Percentiles rank a stretch among this genome's conserved stretches.
phyloP scores from a whole-genome alignment of 108 stramenopile species.

The Pseudonitzschia multistriata region DNA sequence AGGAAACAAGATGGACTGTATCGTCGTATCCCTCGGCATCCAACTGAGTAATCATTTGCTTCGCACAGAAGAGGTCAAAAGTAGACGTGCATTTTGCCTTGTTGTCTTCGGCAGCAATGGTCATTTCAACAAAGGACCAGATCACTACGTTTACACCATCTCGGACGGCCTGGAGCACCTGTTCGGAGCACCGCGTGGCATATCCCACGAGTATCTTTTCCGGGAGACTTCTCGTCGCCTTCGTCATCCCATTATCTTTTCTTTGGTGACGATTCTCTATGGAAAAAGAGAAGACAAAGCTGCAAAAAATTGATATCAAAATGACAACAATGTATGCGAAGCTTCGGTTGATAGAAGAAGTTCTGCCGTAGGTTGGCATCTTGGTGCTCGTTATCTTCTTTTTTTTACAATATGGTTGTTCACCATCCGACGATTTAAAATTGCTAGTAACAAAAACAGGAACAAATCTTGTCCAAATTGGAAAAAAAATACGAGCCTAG shows the following conservation, averaged over 20 bases:
- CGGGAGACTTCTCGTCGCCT: conserved; percentile 17
- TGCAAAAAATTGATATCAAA: too few species aligned
- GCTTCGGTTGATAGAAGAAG: too few species aligned
- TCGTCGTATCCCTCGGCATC: conserved; percentile 31
- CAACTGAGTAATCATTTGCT: conserved; percentile 29
- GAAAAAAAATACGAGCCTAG: too few species aligned
- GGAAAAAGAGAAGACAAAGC: neutral
- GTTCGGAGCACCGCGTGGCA: conserved; percentile 32
- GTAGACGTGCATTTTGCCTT: neutral
- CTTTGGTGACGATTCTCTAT: neutral
- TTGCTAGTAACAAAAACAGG: too few species aligned
- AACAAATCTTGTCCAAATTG: too few species aligned
- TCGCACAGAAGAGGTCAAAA: conserved; percentile 44
- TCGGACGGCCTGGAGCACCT: conserved; percentile 45
- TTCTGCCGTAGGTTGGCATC: too few species aligned
- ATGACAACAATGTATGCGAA: too few species aligned
- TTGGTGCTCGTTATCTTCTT: too few species aligned
- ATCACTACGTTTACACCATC: conserved; percentile 71
- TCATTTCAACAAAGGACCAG: conserved; percentile 61
- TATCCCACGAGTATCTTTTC: conserved; percentile 45
- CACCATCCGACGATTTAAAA: too few species aligned
- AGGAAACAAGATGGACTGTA: conserved; percentile 59
- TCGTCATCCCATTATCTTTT: neutral
- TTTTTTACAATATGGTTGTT: too few species aligned
- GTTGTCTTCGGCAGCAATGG: neutral